Evolutionary conservation across 345 rosid genomes (phyloP).

Genomic region (Acer saccharum): DNA sequence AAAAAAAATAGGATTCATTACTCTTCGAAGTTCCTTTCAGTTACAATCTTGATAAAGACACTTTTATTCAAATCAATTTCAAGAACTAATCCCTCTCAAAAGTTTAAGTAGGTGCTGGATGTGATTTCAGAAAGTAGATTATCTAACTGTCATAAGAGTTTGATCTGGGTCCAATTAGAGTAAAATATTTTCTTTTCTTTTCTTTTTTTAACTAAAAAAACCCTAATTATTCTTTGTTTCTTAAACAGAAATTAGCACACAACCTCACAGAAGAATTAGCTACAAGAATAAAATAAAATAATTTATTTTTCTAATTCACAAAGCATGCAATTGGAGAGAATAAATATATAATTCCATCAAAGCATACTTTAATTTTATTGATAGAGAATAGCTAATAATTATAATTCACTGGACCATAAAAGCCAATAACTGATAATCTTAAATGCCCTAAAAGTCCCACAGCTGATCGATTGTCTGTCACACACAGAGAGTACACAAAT

Average conservation of each 20-base stretch:
- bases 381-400: neutral
- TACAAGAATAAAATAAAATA: neutral
- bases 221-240: neutral
- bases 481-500: conserved; percentile 1
- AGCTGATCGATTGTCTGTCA: conserved; percentile 16
- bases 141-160: neutral
- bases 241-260: neutral
- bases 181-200: neutral
- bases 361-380: neutral
- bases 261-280: neutral
- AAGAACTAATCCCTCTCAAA: neutral
- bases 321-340: neutral
- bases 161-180: neutral
- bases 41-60: neutral
- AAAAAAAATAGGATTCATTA: neutral
- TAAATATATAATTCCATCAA: neutral
- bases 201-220: no score
- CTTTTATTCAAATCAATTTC: neutral
- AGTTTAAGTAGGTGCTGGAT: neutral
- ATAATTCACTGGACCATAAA: neutral
- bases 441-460: conserved; percentile 20
- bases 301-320: neutral
- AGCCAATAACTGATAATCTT: conserved; percentile 8
- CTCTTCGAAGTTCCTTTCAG: neutral
- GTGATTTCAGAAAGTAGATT: neutral